A percentile compares a stretch with the other conserved stretches of the same genome.
Conservation (phyloP, 1,284 basidiomycete genomes). For the Leccinum pallidistipes region DNA sequence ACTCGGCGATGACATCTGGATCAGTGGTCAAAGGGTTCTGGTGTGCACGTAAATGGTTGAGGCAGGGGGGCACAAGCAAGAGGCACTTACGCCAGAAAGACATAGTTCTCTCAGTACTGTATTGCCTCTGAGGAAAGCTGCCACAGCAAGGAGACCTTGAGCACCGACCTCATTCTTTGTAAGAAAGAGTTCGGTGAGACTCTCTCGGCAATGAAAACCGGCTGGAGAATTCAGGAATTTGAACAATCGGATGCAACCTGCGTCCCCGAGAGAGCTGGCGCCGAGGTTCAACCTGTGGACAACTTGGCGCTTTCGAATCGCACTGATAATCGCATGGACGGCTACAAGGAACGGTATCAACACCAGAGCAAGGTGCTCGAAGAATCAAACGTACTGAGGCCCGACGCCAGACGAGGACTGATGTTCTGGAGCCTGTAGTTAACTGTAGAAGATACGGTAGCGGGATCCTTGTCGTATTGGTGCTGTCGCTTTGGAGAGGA, state of each 20-base stretch:
- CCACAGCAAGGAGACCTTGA: conserved; percentile 52
- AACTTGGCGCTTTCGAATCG: conserved; percentile 31
- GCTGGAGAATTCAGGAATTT: conserved; percentile 50
- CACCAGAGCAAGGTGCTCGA: not conserved
- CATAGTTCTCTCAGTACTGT: conserved; percentile 48
- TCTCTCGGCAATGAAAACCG: conserved; percentile 42
- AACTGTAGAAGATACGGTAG: conserved; percentile 31
- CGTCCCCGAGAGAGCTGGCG: conserved; percentile 41
- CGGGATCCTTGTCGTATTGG: conserved; percentile 29
- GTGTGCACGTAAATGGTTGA: conserved; percentile 1
- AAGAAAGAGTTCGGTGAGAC: conserved; percentile 55
- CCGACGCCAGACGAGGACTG: conserved; percentile 33
- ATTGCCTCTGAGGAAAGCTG: conserved; percentile 52
- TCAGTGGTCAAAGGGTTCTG: conserved; percentile 32
- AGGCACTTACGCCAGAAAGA: conserved; percentile 53
- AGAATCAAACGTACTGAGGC: conserved; percentile 19
- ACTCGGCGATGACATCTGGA: conserved; percentile 33
- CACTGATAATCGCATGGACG: conserved; percentile 25
- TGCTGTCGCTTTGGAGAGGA: conserved; percentile 29
- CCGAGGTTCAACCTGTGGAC: conserved; percentile 35
- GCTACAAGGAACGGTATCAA: conserved; percentile 11
- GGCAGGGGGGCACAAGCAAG: conserved; percentile 33
- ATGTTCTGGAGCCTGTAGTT: conserved; percentile 27
- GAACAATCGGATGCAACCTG: conserved; percentile 56
- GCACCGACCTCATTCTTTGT: conserved; percentile 59